A percentile compares a stretch with the other conserved stretches of the same genome.
phyloP scores from a whole-genome alignment of 2,329 filamentous ascomycete species.

The Elsinoe necatrix region DNA sequence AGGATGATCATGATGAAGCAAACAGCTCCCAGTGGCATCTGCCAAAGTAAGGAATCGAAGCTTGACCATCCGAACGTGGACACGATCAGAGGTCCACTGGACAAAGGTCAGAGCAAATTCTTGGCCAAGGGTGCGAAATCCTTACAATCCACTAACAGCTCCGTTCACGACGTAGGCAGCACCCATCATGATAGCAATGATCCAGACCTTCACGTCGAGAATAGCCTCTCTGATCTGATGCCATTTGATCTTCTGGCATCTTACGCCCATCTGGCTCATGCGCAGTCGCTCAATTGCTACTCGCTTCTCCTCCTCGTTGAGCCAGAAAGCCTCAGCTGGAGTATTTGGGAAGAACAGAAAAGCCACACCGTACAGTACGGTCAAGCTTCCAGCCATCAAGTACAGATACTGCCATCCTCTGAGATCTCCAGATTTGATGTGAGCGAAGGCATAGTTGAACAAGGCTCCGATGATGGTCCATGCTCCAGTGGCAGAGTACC shows the following conservation, averaged over 20 bases:
- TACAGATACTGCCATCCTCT: conserved; percentile 31
- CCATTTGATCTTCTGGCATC: conserved; percentile 26
- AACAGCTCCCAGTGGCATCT: conserved; percentile 65
- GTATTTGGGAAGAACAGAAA: conserved; percentile 30
- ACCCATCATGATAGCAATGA: conserved; percentile 35
- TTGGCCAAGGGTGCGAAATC: not conserved
- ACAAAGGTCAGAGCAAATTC: not conserved
- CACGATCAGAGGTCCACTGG: conserved; percentile 56
- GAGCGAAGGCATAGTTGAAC: conserved; percentile 27
- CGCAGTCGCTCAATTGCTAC: conserved; percentile 31
- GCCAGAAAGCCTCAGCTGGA: conserved; percentile 29
- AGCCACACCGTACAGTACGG: conserved; percentile 27
- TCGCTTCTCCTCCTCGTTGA: conserved; percentile 30
- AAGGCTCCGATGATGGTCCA: conserved; percentile 24
- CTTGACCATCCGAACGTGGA: conserved; percentile 60
- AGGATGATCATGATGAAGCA: conserved; percentile 58
- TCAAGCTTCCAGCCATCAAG: conserved; percentile 26
- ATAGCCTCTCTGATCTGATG: conserved; percentile 24
- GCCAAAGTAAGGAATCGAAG: conserved; percentile 59
- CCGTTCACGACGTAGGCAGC: conserved; percentile 65
- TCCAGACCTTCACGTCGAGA: conserved; percentile 23
- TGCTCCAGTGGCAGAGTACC: conserved; percentile 25
- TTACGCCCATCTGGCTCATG: conserved; percentile 30
- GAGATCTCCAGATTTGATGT: conserved; percentile 33
- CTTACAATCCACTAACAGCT: conserved; percentile 56